Percentiles rank a stretch among this genome's conserved stretches.
Evolutionary conservation across 2,329 filamentous ascomycete species (phyloP).

Genomic region (Claviceps digitariae): DNA sequence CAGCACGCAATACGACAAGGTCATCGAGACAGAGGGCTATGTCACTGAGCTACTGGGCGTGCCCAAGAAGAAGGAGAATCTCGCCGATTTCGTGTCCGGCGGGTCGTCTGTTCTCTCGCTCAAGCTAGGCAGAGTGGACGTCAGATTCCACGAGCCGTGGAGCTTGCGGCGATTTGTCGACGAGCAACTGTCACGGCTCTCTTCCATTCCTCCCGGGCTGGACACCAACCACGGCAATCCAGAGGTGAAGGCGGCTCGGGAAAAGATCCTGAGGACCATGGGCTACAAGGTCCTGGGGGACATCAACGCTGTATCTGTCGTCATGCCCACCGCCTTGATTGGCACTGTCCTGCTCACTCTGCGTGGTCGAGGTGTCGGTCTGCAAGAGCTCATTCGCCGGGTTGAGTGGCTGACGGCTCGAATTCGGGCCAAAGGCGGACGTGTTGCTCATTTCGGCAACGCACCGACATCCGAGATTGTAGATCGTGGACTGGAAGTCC

Average conservation of each 20-base stretch:
- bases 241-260: slow-evolving; percentile 40
- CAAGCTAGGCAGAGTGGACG: slow-evolving; percentile 81
- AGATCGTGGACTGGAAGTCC: slow-evolving; percentile 77
- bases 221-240: slow-evolving; percentile 33
- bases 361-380: slow-evolving; percentile 81
- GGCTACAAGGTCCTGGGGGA: slow-evolving; percentile 88
- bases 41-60: slow-evolving; percentile 87
- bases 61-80: slow-evolving; percentile 90
- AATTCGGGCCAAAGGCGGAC: slow-evolving; percentile 72
- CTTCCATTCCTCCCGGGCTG: slow-evolving; percentile 26
- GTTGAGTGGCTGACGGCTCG: slow-evolving; percentile 82
- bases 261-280: slow-evolving; percentile 68
- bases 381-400: slow-evolving; percentile 68
- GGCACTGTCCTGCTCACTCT: slow-evolving; percentile 87
- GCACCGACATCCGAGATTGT: slow-evolving; percentile 70
- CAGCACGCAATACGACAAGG: slow-evolving; percentile 96
- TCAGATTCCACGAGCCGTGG: slow-evolving; percentile 95
- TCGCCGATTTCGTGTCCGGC: slow-evolving; percentile 76
- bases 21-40: slow-evolving; percentile 95
- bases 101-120: slow-evolving; percentile 76
- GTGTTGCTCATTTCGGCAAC: slow-evolving; percentile 85
- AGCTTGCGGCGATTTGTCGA: slow-evolving; percentile 71
- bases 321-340: slow-evolving; percentile 95
- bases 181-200: slow-evolving; percentile 51
- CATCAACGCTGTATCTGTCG: slow-evolving; percentile 90